Evolutionary conservation across 345 rosid species (phyloP).

Genomic region (Rhizophora mangle): DNA sequence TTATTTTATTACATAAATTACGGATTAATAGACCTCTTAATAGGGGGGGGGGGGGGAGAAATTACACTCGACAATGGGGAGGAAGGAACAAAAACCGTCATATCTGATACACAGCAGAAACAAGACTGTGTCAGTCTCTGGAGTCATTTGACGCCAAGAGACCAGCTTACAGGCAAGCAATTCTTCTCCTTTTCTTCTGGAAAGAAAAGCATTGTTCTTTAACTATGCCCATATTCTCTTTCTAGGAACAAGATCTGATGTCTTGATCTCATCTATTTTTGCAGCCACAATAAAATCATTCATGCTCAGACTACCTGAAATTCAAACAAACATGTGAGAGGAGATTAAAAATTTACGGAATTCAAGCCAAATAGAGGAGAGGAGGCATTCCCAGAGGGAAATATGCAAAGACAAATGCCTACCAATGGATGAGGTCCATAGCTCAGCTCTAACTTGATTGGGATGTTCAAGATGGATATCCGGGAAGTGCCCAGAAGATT

Average conservation of each 20-base stretch:
- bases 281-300: constrained; percentile 91
- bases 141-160: not conserved
- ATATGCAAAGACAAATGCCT: constrained; percentile 4
- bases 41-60: too few species aligned
- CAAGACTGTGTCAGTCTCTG: not conserved
- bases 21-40: too few species aligned
- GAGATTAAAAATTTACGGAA: not conserved
- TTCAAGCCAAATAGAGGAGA: not conserved
- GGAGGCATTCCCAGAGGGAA: not conserved
- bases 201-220: not conserved
- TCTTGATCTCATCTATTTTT: constrained; percentile 74
- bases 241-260: constrained; percentile 77
- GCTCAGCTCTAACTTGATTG: constrained; percentile 79
- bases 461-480: constrained; percentile 66
- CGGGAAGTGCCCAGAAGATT: constrained; percentile 74
- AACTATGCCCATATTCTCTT: constrained; percentile 79
- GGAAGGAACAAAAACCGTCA: not conserved
- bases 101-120: not conserved
- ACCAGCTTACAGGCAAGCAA: not conserved
- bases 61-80: not conserved
- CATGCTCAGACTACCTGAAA: constrained; percentile 82
- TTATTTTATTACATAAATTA: too few species aligned
- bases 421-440: constrained; percentile 81
- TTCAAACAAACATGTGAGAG: not conserved
- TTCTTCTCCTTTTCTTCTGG: not conserved